Evolutionary conservation across 2,329 filamentous ascomycete species (phyloP).

Genomic region (Aspergillus sp.): DNA sequence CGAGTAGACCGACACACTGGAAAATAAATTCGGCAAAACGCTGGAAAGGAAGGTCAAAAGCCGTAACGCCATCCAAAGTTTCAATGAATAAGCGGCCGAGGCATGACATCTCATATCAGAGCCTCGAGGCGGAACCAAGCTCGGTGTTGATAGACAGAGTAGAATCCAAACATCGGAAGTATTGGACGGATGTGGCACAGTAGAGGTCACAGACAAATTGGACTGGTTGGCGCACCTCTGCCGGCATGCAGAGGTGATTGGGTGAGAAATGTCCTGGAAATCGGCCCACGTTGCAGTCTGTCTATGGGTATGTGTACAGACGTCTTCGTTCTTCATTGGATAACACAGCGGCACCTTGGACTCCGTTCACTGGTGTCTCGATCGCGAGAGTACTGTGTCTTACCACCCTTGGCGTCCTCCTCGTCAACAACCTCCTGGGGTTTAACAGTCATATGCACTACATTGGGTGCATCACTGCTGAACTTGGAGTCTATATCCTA

Average conservation of each 20-base stretch:
- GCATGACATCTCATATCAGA: constrained; percentile 3
- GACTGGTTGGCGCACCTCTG: background rate
- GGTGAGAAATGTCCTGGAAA: background rate
- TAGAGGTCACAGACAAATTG: background rate
- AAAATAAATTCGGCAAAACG: background rate
- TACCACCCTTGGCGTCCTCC: constrained; percentile 69
- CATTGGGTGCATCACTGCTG: constrained; percentile 71
- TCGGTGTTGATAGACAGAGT: background rate
- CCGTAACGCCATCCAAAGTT: constrained; percentile 17
- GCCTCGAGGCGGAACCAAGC: background rate
- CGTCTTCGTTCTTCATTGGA: constrained; percentile 47
- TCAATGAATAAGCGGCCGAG: constrained; percentile 7
- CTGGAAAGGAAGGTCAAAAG: constrained; percentile 13
- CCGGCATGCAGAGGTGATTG: background rate
- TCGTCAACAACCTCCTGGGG: constrained; percentile 82
- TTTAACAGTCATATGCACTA: constrained; percentile 92
- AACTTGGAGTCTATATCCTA: constrained; percentile 71
- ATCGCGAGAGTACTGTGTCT: constrained; percentile 50
- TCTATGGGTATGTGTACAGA: background rate
- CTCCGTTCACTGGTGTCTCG: constrained; percentile 56
- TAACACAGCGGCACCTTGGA: constrained; percentile 64
- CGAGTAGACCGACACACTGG: background rate
- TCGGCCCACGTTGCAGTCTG: background rate
- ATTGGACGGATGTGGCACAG: background rate
- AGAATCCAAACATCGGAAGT: background rate